Evolutionary conservation across 495 filamentous ascomycete species (phyloP).

Genomic region (Trichoderma erinaceum): DNA sequence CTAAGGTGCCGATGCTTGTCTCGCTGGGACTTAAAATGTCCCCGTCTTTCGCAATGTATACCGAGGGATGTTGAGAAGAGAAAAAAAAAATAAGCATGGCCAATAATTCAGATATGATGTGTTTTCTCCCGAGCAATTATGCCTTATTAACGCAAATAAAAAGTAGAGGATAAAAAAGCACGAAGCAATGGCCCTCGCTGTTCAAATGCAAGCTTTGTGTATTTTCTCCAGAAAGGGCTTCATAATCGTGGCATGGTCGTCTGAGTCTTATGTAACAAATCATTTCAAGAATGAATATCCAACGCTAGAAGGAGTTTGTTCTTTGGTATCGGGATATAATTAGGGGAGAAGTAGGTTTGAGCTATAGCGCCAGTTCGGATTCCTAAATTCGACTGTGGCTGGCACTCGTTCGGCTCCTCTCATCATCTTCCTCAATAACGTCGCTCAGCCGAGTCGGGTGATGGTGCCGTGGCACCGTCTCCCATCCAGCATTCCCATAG

Average conservation of each 20-base stretch:
- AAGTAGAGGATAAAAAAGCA: neutral
- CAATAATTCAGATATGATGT: neutral
- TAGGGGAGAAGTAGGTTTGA: neutral
- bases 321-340: neutral
- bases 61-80: neutral
- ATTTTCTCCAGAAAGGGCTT: neutral
- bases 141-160: constrained; percentile 6
- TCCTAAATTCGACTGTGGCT: constrained; percentile 40
- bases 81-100: neutral
- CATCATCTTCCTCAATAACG: constrained; percentile 80
- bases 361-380: neutral
- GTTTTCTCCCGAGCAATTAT: neutral
- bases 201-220: neutral
- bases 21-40: neutral
- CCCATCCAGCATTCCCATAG: constrained; percentile 71
- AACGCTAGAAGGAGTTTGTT: constrained; percentile 3
- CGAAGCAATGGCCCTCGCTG: neutral
- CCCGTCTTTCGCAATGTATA: neutral
- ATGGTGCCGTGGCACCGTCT: constrained; percentile 68
- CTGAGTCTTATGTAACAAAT: neutral
- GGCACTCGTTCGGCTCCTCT: constrained; percentile 55
- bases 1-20: constrained; percentile 4
- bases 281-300: neutral
- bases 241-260: neutral
- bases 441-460: constrained; percentile 93